These are phyloP conservation scores for Lactarius pseudohatsudake DNA, from an alignment of 768 basidiomycete genomes.

Conservation along the genomic window DNA sequence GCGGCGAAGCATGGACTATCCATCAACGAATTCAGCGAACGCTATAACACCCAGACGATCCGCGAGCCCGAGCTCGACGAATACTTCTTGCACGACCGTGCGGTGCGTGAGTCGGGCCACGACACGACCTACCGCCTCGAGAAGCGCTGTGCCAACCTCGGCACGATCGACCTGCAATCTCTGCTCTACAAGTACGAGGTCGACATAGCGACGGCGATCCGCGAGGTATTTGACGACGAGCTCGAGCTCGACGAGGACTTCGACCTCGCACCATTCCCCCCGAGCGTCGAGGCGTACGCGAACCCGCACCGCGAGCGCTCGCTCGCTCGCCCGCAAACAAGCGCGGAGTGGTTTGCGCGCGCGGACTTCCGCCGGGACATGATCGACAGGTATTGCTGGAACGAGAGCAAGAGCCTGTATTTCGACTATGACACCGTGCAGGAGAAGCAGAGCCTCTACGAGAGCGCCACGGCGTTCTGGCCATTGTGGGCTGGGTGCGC, in stretches of 20 bases:
- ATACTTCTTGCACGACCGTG: slow-evolving; percentile 96
- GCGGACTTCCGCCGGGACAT: slow-evolving; percentile 78
- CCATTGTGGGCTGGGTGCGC: slow-evolving; percentile 97
- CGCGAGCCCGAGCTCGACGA: slow-evolving; percentile 90
- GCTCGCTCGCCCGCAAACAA: slow-evolving; percentile 59
- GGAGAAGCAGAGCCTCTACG: slow-evolving; percentile 90
- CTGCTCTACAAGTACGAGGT: slow-evolving; percentile 98
- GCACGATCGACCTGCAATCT: slow-evolving; percentile 93
- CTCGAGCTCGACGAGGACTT: slow-evolving; percentile 93
- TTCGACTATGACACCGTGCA: slow-evolving; percentile 95
- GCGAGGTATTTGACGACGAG: slow-evolving; percentile 91
- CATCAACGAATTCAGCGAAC: slow-evolving; percentile 94
- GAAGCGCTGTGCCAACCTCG: slow-evolving; percentile 95
- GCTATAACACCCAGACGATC: slow-evolving; percentile 84
- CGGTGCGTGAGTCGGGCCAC: slow-evolving; percentile 95
- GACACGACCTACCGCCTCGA: slow-evolving; percentile 98
- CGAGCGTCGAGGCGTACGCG: slow-evolving; percentile 66
- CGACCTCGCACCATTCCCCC: slow-evolving; percentile 88
- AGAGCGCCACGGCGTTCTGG: slow-evolving; percentile 97
- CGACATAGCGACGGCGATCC: slow-evolving; percentile 97
- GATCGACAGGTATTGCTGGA: slow-evolving; percentile 97
- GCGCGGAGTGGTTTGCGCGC: slow-evolving; percentile 91
- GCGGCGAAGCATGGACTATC: slow-evolving; percentile 91
- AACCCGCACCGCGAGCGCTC: slow-evolving; percentile 62
- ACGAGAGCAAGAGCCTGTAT: slow-evolving; percentile 91